Evolutionary conservation across 352 stramenopile genomes (phyloP).

Genomic region (Phytopythium aichiense): DNA sequence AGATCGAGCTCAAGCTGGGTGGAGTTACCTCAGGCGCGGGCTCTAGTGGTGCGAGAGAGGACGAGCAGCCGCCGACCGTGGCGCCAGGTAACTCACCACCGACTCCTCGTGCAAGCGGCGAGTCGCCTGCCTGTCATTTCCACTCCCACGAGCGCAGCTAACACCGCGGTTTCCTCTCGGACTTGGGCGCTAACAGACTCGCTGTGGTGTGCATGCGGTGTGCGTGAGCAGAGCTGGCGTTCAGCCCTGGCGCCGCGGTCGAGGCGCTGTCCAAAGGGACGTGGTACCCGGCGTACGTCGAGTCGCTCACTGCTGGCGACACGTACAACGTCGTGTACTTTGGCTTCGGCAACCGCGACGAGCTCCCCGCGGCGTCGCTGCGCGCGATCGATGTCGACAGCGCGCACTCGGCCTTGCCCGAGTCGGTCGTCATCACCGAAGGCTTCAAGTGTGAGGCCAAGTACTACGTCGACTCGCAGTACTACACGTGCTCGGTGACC

Average conservation of each 20-base stretch:
- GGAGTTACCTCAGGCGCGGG: neutral
- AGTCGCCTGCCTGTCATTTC: neutral
- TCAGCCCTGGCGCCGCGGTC: slow-evolving; percentile 40
- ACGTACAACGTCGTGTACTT: slow-evolving; percentile 74
- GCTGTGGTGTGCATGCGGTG: neutral
- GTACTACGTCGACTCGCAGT: slow-evolving; percentile 76
- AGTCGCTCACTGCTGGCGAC: slow-evolving; percentile 45
- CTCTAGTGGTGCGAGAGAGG: neutral
- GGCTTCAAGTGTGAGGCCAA: slow-evolving; percentile 70
- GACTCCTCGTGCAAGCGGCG: neutral
- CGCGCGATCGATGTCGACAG: slow-evolving; percentile 35
- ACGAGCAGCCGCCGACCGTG: neutral
- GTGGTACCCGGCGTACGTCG: slow-evolving; percentile 68
- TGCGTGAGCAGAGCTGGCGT: slow-evolving; percentile 24
- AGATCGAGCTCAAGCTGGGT: slow-evolving; percentile 40
- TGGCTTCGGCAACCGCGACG: slow-evolving; percentile 60
- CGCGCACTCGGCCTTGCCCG: slow-evolving; percentile 24
- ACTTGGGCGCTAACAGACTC: neutral
- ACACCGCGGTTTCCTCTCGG: neutral
- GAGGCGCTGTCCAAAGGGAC: slow-evolving; percentile 60
- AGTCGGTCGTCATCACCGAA: slow-evolving; percentile 35
- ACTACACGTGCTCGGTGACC: slow-evolving; percentile 70
- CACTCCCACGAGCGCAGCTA: neutral
- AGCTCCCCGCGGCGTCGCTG: slow-evolving; percentile 37
- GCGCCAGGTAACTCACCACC: neutral